phyloP scores from a whole-genome alignment of 495 filamentous ascomycete genomes.

The Penicillium verhagenii region DNA sequence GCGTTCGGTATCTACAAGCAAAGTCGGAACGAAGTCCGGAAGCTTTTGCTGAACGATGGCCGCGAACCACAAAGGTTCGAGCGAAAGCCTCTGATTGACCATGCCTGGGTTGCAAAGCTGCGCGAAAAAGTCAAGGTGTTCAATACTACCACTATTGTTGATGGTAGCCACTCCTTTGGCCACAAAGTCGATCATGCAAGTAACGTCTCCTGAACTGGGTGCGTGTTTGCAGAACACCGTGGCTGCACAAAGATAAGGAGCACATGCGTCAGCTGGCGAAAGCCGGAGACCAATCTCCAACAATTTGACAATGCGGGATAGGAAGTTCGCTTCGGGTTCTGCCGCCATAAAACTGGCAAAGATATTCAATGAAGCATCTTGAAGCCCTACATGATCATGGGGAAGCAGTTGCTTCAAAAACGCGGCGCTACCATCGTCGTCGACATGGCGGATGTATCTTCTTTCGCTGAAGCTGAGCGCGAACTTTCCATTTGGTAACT shows the following conservation, averaged over 20 bases:
- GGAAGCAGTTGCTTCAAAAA: conserved; percentile 48
- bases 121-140: conserved; percentile 60
- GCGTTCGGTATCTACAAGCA: conserved; percentile 62
- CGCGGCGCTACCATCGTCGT: conserved; percentile 31
- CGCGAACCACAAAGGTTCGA: conserved; percentile 36
- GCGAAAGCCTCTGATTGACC: conserved; percentile 37
- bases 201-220: conserved; percentile 35
- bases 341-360: conserved; percentile 42
- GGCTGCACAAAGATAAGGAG: conserved; percentile 52
- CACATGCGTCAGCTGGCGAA: conserved; percentile 55
- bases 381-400: conserved; percentile 25
- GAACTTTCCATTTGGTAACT: conserved; percentile 28
- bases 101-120: conserved; percentile 32
- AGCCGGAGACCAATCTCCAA: conserved; percentile 53
- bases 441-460: conserved; percentile 33
- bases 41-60: conserved; percentile 52
- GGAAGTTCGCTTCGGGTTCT: conserved; percentile 43
- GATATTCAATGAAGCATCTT: conserved; percentile 33
- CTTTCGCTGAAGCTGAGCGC: conserved; percentile 42
- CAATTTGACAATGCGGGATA: conserved; percentile 43
- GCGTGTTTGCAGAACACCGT: conserved; percentile 48
- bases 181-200: conserved; percentile 49
- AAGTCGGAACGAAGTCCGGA: conserved; percentile 63
- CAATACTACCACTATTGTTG: conserved; percentile 52
- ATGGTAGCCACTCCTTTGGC: conserved; percentile 57